Evolutionary conservation across 2,329 filamentous ascomycete genomes (phyloP).

Genomic region (Talaromyces sp.): DNA sequence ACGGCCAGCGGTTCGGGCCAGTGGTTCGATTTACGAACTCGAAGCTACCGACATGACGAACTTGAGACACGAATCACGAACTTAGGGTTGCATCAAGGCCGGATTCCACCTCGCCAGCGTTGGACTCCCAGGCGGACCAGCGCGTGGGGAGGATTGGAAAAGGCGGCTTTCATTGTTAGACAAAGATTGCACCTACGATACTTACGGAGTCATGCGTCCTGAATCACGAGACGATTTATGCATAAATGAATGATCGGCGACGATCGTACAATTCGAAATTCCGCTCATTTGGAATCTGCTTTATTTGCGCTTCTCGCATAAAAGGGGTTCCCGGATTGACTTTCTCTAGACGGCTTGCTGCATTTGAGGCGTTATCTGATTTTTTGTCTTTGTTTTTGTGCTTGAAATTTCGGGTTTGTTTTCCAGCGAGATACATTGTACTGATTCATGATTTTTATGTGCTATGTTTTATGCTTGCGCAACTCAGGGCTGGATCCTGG

Average conservation of each 20-base stretch:
- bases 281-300: constrained; percentile 2
- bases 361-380: constrained; percentile 18
- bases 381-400: background rate
- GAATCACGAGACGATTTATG: constrained; percentile 14
- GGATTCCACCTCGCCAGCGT: background rate
- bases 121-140: constrained; percentile 9
- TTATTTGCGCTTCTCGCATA: constrained; percentile 11
- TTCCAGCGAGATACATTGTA: constrained; percentile 11
- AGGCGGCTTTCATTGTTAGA: background rate
- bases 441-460: constrained; percentile 9
- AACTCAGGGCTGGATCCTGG: constrained; percentile 3
- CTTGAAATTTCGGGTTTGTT: background rate
- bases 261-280: constrained; percentile 10
- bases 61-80: background rate
- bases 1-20: constrained; percentile 2
- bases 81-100: constrained; percentile 1
- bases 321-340: constrained; percentile 11
- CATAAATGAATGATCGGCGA: constrained; percentile 10
- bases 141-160: constrained; percentile 15
- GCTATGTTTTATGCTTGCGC: constrained; percentile 2
- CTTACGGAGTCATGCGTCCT: constrained; percentile 13
- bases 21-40: constrained; percentile 2
- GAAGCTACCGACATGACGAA: background rate
- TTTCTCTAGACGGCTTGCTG: constrained; percentile 18
- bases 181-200: constrained; percentile 6